These are phyloP conservation scores for Populus ilicifolia DNA, from an alignment of 345 rosid genomes.

Conservation along the genomic window DNA sequence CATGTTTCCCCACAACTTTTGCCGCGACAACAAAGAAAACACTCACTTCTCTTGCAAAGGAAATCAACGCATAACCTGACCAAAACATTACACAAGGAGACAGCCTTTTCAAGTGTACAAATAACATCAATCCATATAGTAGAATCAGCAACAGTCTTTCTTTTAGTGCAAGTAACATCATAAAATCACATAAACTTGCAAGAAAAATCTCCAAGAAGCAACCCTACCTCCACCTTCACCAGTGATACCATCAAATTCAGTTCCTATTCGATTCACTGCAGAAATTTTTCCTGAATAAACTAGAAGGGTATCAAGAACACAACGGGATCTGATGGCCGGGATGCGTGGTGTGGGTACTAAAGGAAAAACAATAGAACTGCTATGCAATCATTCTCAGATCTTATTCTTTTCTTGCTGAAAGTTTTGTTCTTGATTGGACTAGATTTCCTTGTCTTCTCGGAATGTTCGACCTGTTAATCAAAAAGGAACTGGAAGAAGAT, in stretches of 20 bases:
- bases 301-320: neutral
- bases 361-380: constrained; percentile 14
- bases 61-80: too few species aligned
- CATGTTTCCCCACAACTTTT: too few species aligned
- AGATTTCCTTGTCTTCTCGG: constrained; percentile 14
- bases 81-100: too few species aligned
- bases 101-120: too few species aligned
- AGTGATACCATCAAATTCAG: constrained; percentile 4
- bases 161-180: neutral
- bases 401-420: neutral
- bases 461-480: constrained; percentile 17
- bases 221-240: constrained; percentile 12
- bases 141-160: too few species aligned
- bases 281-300: neutral
- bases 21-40: too few species aligned
- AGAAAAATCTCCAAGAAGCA: constrained; percentile 11
- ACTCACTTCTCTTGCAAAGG: too few species aligned
- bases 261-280: neutral
- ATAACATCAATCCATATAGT: too few species aligned
- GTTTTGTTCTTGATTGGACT: neutral
- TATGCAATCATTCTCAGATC: neutral
- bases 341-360: constrained; percentile 11
- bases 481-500: constrained; percentile 13
- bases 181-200: neutral
- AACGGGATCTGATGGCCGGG: constrained; percentile 11